These are phyloP conservation scores for Sporobolomyces roseus DNA, from an alignment of 768 basidiomycete species.

Conservation along the genomic window DNA sequence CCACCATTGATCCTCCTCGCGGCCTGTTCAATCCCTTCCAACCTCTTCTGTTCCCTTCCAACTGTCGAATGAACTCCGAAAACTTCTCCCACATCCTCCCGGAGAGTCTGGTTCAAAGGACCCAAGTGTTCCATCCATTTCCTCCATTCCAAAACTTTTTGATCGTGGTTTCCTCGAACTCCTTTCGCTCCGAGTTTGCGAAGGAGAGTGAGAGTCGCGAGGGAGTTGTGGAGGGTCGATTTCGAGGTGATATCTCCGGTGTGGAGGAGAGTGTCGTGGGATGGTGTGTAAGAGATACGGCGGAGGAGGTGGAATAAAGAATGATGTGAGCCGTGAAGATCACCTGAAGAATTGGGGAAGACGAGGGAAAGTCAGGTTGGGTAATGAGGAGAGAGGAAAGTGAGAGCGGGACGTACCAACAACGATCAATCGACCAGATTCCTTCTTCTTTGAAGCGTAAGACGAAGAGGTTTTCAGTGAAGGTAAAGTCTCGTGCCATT, in stretches of 20 bases:
- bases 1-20: too few relatives aligned
- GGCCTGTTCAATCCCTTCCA: too few relatives aligned
- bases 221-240: conserved; percentile 60
- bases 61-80: too few relatives aligned
- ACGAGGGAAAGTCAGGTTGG: too few relatives aligned
- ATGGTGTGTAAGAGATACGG: conserved; percentile 60
- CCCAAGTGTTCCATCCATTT: conserved; percentile 62
- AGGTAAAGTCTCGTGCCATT: conserved; percentile 27
- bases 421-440: conserved; percentile 19
- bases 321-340: conserved; percentile 31
- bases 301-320: conserved; percentile 55
- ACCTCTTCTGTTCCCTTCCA: too few relatives aligned
- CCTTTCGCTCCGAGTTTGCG: conserved; percentile 63
- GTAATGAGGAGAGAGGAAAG: too few relatives aligned
- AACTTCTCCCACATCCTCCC: background rate
- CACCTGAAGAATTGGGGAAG: too few relatives aligned
- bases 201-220: conserved; percentile 44
- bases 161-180: conserved; percentile 93
- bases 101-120: background rate
- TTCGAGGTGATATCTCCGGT: conserved; percentile 79
- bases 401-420: conserved; percentile 39
- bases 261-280: conserved; percentile 68
- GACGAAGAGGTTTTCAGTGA: background rate
- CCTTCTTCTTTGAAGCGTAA: background rate
- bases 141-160: conserved; percentile 82